Percentiles rank a stretch among this genome's conserved stretches.
Evolutionary conservation across 1,139 yeast genomes (phyloP).

Genomic region (Taiozyma onychis): DNA sequence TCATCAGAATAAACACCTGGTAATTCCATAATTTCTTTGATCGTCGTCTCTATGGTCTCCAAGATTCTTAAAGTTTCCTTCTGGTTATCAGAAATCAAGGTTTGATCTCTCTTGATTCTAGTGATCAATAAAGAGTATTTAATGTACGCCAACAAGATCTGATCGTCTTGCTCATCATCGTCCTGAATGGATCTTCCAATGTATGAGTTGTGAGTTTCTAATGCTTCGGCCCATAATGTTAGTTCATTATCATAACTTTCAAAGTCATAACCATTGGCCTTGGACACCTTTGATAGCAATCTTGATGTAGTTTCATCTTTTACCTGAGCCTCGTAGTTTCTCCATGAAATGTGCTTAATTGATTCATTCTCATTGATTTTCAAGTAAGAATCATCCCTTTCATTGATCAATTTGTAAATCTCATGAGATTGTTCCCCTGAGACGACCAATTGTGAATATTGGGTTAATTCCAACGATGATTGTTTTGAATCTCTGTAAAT

Average conservation of each 20-base stretch:
- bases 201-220: slow-evolving; percentile 44
- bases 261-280: slow-evolving; percentile 20
- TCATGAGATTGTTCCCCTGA: slow-evolving; percentile 22
- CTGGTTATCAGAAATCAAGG: slow-evolving; percentile 13
- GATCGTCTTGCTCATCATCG: slow-evolving; percentile 61
- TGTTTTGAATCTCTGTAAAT: slow-evolving; percentile 35
- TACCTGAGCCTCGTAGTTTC: slow-evolving; percentile 64
- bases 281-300: slow-evolving; percentile 33
- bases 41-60: slow-evolving; percentile 29
- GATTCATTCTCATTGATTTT: slow-evolving; percentile 23
- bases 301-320: slow-evolving; percentile 70
- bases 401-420: slow-evolving; percentile 32
- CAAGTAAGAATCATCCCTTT: slow-evolving; percentile 33
- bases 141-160: slow-evolving; percentile 69
- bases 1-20: slow-evolving; percentile 93
- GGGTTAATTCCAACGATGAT: slow-evolving; percentile 38
- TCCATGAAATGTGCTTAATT: slow-evolving; percentile 52
- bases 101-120: slow-evolving; percentile 65
- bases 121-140: slow-evolving; percentile 62
- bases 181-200: slow-evolving; percentile 35
- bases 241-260: slow-evolving; percentile 43
- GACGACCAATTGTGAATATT: slow-evolving; percentile 37
- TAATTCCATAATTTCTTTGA: slow-evolving; percentile 60
- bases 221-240: slow-evolving; percentile 51
- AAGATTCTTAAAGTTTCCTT: slow-evolving; percentile 19